These are phyloP conservation scores for Beta vulgaris DNA, from an alignment of 148 eudicot species.

Conservation along the genomic window DNA sequence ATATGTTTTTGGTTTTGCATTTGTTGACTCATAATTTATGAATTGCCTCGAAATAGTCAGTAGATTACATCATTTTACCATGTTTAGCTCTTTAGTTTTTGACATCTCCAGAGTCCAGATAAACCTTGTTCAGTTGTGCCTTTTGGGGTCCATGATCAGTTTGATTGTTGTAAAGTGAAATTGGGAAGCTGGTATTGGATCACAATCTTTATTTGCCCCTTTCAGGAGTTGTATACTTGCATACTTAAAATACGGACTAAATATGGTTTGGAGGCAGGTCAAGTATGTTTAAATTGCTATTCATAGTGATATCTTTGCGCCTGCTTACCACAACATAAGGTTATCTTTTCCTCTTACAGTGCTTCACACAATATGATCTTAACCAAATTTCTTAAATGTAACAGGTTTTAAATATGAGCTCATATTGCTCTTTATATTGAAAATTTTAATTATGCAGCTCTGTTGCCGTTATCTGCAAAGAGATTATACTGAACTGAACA, in stretches of 20 bases:
- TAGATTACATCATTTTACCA: too few species aligned
- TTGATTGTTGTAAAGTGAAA: background rate
- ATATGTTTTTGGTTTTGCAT: background rate
- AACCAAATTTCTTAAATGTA: background rate
- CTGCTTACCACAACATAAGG: background rate
- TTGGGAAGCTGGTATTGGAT: background rate
- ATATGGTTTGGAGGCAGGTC: too few species aligned
- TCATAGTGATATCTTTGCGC: background rate
- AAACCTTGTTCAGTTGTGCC: background rate
- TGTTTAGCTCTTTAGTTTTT: background rate
- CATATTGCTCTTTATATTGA: background rate
- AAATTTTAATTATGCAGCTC: background rate
- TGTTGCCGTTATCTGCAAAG: background rate
- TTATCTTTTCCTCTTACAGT: background rate
- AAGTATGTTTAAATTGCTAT: background rate
- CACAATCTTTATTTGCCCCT: background rate
- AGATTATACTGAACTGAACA: too few species aligned
- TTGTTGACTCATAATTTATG: too few species aligned
- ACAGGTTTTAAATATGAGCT: background rate
- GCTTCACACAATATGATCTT: background rate
- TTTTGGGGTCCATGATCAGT: background rate
- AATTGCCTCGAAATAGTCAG: background rate
- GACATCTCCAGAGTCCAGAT: background rate
- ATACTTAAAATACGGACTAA: background rate
- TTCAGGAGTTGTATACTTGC: background rate